Percentiles rank a stretch among this genome's conserved stretches.
These are phyloP conservation scores for Scenedesmus sp. DNA, from an alignment of 163 green algal genomes.

Conservation along the genomic window DNA sequence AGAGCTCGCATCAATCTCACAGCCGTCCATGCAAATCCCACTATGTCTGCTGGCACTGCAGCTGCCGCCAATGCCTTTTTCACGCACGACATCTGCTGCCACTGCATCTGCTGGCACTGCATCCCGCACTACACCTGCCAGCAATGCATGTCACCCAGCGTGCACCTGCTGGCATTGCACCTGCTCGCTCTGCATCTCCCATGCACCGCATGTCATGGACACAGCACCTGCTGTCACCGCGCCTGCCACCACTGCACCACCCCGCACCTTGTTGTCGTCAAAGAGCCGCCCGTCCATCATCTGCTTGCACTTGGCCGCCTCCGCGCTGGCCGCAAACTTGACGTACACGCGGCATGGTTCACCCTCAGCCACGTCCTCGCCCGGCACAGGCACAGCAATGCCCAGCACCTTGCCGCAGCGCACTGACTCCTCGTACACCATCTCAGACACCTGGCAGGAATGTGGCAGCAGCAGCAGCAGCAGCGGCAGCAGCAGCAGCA, in stretches of 20 bases:
- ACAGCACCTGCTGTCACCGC: background rate
- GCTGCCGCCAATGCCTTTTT: too few species aligned
- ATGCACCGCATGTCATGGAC: background rate
- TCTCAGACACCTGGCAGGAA: conserved; percentile 48
- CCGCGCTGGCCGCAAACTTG: conserved; percentile 48
- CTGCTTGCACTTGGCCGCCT: conserved; percentile 53
- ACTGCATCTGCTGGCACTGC: too few species aligned
- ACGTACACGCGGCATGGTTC: conserved; percentile 56
- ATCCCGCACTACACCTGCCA: too few species aligned
- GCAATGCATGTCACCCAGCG: background rate
- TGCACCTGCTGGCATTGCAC: background rate
- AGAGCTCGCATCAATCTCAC: too few species aligned
- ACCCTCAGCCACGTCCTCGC: conserved; percentile 17
- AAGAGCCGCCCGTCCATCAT: conserved; percentile 59
- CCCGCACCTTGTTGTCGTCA: conserved; percentile 48
- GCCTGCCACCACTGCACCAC: background rate
- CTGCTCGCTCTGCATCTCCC: background rate
- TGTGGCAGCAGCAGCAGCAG: background rate
- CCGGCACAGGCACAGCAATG: conserved; percentile 57
- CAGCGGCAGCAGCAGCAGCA: background rate
- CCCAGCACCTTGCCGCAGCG: conserved; percentile 60
- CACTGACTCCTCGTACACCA: conserved; percentile 55
- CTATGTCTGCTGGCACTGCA: too few species aligned
- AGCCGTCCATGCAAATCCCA: too few species aligned
- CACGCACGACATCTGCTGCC: too few species aligned